Evolutionary conservation across 2,329 filamentous ascomycete genomes (phyloP).

Genomic region (Pestalotiopsis sp.): DNA sequence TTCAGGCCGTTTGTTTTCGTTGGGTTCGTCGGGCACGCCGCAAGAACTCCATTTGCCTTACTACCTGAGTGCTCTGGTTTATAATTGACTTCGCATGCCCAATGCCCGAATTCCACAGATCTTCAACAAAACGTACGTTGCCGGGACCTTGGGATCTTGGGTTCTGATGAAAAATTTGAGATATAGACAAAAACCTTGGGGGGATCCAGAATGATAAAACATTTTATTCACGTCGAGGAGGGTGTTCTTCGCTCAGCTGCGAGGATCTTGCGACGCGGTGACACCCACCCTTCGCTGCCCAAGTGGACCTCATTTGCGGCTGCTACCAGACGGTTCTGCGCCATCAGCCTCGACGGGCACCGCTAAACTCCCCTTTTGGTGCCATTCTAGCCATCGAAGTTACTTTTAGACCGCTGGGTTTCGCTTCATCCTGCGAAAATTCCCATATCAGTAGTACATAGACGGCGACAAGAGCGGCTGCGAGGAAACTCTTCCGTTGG

Average conservation of each 20-base stretch:
- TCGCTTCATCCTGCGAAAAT: not conserved
- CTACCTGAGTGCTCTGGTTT: too few species aligned
- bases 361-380: not conserved
- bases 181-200: not conserved
- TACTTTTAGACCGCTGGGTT: not conserved
- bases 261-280: not conserved
- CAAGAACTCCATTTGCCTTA: too few species aligned
- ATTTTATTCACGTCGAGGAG: not conserved
- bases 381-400: not conserved
- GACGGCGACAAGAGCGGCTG: not conserved
- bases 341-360: not conserved
- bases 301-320: constrained; percentile 8
- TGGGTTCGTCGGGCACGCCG: not conserved
- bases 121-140: too few species aligned
- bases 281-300: not conserved
- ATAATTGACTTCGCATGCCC: too few species aligned
- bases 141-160: too few species aligned
- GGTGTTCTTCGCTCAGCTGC: not conserved
- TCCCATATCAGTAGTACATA: not conserved
- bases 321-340: not conserved
- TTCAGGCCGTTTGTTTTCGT: not conserved
- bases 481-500: not conserved
- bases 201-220: not conserved
- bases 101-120: too few species aligned
- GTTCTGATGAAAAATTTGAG: too few species aligned